Percentiles rank a stretch among this genome's conserved stretches.
Conservation (phyloP, 2,329 filamentous ascomycete genomes). For the Neofusicoccum umdonicola region DNA sequence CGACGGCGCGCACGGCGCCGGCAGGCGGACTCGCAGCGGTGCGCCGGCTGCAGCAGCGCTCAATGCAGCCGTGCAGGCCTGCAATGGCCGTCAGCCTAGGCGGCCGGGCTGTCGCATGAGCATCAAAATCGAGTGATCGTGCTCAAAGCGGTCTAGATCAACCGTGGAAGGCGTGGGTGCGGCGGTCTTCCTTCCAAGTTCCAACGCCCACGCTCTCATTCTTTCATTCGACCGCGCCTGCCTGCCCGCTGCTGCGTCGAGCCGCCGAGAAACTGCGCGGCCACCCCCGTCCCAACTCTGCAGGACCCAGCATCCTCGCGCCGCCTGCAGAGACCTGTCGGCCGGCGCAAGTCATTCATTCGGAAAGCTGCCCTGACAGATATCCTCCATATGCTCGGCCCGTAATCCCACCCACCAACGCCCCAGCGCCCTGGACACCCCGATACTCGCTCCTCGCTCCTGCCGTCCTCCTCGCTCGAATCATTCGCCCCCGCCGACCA, state of each 20-base stretch:
- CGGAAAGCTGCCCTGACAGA: slow-evolving; percentile 15
- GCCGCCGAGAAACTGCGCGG: neutral
- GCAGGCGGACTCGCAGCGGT: neutral
- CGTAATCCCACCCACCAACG: slow-evolving; percentile 10
- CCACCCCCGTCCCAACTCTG: neutral
- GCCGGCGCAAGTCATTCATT: slow-evolving; percentile 14
- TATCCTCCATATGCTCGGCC: slow-evolving; percentile 17
- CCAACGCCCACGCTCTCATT: slow-evolving; percentile 8
- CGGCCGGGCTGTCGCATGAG: slow-evolving; percentile 9
- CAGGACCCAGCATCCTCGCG: slow-evolving; percentile 10
- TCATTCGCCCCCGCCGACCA: neutral
- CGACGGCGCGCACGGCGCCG: neutral
- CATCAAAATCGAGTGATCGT: slow-evolving; percentile 16
- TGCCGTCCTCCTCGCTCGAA: neutral
- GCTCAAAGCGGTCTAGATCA: slow-evolving; percentile 14
- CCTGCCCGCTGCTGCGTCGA: neutral
- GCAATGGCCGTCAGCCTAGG: neutral
- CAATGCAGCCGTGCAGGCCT: slow-evolving; percentile 5
- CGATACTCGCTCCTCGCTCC: neutral
- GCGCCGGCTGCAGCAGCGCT: neutral
- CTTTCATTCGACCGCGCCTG: slow-evolving; percentile 11
- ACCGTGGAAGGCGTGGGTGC: slow-evolving; percentile 10
- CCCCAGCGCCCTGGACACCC: slow-evolving; percentile 9
- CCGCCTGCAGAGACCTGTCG: slow-evolving; percentile 3
- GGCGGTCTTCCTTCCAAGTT: slow-evolving; percentile 14